A percentile compares a stretch with the other conserved stretches of the same genome.
phyloP scores from a whole-genome alignment of 2,329 filamentous ascomycete species.

The Penicillium sumatraense region DNA sequence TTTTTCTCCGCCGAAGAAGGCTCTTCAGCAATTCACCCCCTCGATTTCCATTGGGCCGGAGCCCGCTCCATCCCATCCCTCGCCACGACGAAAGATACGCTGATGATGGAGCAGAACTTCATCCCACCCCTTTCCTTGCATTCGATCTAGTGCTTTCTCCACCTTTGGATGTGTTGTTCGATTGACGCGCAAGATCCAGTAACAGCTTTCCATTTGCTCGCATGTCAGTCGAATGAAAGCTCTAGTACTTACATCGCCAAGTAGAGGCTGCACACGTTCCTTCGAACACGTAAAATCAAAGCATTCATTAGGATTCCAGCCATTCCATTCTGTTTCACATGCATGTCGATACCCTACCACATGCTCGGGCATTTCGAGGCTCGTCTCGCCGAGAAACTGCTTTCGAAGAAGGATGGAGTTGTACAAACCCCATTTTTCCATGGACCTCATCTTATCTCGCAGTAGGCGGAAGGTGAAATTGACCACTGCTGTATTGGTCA shows the following conservation, averaged over 20 bases:
- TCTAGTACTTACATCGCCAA: slow-evolving; percentile 15
- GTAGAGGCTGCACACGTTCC: slow-evolving; percentile 23
- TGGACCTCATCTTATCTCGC: slow-evolving; percentile 32
- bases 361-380: slow-evolving; percentile 16
- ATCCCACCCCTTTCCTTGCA: slow-evolving; percentile 32
- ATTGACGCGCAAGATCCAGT: slow-evolving; percentile 38
- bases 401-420: slow-evolving; percentile 18
- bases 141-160: slow-evolving; percentile 26
- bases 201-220: slow-evolving; percentile 29
- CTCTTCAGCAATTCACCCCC: neutral
- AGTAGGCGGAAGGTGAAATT: slow-evolving; percentile 41
- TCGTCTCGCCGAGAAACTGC: slow-evolving; percentile 33
- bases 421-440: neutral
- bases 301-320: slow-evolving; percentile 30
- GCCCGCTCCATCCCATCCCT: slow-evolving; percentile 39
- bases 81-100: slow-evolving; percentile 35
- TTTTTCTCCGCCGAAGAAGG: too few species aligned
- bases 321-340: slow-evolving; percentile 39
- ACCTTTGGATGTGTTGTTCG: slow-evolving; percentile 36
- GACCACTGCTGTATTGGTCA: slow-evolving; percentile 20
- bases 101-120: slow-evolving; percentile 30
- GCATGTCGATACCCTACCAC: slow-evolving; percentile 33
- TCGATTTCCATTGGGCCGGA: slow-evolving; percentile 39
- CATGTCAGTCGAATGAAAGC: slow-evolving; percentile 22
- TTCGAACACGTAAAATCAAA: slow-evolving; percentile 28